These are phyloP conservation scores for Punica granatum DNA, from an alignment of 345 rosid genomes.

Conservation along the genomic window DNA sequence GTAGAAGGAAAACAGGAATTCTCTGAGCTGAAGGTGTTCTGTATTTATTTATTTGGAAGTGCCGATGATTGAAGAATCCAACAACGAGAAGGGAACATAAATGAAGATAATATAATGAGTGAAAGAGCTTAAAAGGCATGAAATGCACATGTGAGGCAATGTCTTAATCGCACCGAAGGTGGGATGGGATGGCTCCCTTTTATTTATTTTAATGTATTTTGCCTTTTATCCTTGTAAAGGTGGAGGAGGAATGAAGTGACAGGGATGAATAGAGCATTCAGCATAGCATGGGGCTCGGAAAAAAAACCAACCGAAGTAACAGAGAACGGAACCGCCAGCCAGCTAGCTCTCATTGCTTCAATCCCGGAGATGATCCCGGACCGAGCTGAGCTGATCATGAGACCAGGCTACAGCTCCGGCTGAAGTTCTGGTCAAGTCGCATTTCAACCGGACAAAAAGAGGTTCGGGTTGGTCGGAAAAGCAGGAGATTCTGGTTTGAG, in stretches of 20 bases:
- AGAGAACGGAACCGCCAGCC: too few species aligned
- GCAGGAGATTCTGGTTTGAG: neutral
- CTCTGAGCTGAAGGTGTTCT: neutral
- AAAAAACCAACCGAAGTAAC: neutral
- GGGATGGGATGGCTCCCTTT: neutral
- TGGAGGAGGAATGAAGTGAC: neutral
- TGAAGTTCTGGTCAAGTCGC: neutral
- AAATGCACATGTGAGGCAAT: slow-evolving; percentile 1
- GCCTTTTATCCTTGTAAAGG: neutral
- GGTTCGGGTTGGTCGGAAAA: too few species aligned
- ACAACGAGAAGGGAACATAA: neutral
- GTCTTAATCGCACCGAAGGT: neutral
- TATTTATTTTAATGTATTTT: neutral
- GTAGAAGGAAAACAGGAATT: neutral
- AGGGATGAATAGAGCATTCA: too few species aligned
- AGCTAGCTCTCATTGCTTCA: too few species aligned
- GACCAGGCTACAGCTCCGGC: neutral
- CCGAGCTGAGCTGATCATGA: too few species aligned
- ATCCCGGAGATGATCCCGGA: too few species aligned
- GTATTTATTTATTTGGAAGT: neutral
- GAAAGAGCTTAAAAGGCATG: neutral
- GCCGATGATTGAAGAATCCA: neutral
- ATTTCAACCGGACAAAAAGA: too few species aligned
- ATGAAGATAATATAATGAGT: neutral
- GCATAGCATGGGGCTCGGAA: too few species aligned